A percentile compares a stretch with the other conserved stretches of the same genome.
phyloP scores from a whole-genome alignment of 2,329 filamentous ascomycete genomes.

The Pseudogymnoascus sp. region DNA sequence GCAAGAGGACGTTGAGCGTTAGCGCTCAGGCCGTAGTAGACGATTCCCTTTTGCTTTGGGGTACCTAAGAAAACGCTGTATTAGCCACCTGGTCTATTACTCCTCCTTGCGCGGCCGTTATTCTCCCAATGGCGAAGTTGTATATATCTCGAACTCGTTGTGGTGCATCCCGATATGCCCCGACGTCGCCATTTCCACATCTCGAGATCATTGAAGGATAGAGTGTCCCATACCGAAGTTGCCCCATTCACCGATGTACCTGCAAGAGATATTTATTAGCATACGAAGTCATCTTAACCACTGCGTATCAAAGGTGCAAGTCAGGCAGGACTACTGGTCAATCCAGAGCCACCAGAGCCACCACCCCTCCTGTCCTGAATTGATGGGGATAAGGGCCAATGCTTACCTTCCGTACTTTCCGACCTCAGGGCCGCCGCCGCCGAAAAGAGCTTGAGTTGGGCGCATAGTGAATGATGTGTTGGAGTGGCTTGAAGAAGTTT shows the following conservation, averaged over 20 bases:
- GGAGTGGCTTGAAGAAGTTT: conserved; percentile 14
- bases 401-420: conserved; percentile 33
- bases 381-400: not conserved
- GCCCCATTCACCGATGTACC: conserved; percentile 29
- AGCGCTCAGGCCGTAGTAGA: conserved; percentile 67
- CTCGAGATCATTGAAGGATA: not conserved
- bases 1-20: conserved; percentile 89
- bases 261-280: conserved; percentile 13
- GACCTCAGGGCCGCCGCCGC: conserved; percentile 25
- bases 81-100: conserved; percentile 21
- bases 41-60: conserved; percentile 56
- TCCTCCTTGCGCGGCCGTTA: not conserved
- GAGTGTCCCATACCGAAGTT: conserved; percentile 27
- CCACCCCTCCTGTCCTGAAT: not conserved
- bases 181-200: not conserved
- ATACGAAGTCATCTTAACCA: not conserved
- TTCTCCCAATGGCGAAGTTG: not conserved
- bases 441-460: conserved; percentile 28
- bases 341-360: not conserved
- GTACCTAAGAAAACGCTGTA: conserved; percentile 37
- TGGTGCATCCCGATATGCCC: conserved; percentile 4
- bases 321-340: not conserved
- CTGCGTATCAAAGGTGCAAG: not conserved
- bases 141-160: not conserved
- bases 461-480: conserved; percentile 26